Evolutionary conservation across 805 yeast species (phyloP).

Genomic region (Yarrowia sp.): DNA sequence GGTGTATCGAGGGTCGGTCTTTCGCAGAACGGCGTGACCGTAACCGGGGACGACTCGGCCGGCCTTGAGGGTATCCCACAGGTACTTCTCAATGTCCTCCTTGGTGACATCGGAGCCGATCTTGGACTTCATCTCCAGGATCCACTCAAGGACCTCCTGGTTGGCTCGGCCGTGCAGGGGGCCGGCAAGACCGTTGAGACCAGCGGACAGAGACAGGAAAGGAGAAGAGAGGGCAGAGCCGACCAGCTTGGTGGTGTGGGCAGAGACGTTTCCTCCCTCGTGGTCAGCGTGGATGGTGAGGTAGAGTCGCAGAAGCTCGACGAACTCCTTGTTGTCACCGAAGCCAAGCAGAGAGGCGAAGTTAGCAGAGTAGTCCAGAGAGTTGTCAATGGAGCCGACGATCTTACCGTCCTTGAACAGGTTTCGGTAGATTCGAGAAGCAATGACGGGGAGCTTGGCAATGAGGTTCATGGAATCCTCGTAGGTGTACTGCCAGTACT

Average conservation of each 20-base stretch:
- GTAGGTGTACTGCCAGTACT: constrained; percentile 77
- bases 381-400: constrained; percentile 59
- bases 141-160: constrained; percentile 82
- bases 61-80: constrained; percentile 73
- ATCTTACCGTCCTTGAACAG: constrained; percentile 58
- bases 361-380: constrained; percentile 76
- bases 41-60: constrained; percentile 87
- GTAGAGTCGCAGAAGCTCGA: constrained; percentile 74
- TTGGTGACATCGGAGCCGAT: constrained; percentile 51
- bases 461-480: constrained; percentile 75
- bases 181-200: constrained; percentile 83
- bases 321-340: constrained; percentile 57
- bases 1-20: constrained; percentile 80
- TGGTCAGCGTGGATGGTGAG: constrained; percentile 80
- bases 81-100: constrained; percentile 65
- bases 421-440: constrained; percentile 77
- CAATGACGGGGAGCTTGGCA: constrained; percentile 75
- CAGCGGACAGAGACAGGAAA: constrained; percentile 76
- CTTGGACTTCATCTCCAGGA: constrained; percentile 61
- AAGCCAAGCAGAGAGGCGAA: constrained; percentile 70
- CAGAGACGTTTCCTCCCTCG: constrained; percentile 85
- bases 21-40: constrained; percentile 86
- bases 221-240: constrained; percentile 84
- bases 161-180: constrained; percentile 87
- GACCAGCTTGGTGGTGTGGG: constrained; percentile 81